Evolutionary conservation across 495 filamentous ascomycete species (phyloP).

Genomic region (Aspergillus kassunensis): DNA sequence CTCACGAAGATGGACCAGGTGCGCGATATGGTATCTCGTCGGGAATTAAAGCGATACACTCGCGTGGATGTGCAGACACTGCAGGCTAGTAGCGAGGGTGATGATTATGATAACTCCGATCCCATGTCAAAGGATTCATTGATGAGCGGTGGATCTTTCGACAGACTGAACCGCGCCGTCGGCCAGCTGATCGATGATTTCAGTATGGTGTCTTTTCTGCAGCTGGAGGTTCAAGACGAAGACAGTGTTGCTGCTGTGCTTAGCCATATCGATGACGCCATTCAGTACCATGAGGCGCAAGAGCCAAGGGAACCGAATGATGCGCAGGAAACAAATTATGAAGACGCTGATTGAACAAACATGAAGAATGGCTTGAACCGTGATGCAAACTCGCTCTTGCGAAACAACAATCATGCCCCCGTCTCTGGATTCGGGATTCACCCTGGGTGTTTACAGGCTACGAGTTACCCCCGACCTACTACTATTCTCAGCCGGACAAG

Average conservation of each 20-base stretch:
- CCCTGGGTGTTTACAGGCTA: neutral
- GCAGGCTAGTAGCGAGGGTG: slow-evolving; percentile 58
- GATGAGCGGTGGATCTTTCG: slow-evolving; percentile 75
- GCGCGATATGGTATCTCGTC: slow-evolving; percentile 73
- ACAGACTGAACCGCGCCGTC: slow-evolving; percentile 76
- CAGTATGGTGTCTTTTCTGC: slow-evolving; percentile 93
- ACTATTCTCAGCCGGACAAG: neutral
- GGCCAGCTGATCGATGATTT: slow-evolving; percentile 91
- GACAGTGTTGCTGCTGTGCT: slow-evolving; percentile 88
- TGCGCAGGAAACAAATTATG: slow-evolving; percentile 64
- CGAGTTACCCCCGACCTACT: neutral
- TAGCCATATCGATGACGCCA: slow-evolving; percentile 95
- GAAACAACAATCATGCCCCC: too few species aligned
- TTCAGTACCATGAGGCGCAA: slow-evolving; percentile 94
- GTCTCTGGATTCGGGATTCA: neutral
- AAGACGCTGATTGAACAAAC: slow-evolving; percentile 37
- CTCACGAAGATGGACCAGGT: slow-evolving; percentile 96
- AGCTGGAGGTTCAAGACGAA: slow-evolving; percentile 85
- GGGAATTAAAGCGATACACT: slow-evolving; percentile 81
- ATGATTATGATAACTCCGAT: slow-evolving; percentile 38
- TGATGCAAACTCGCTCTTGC: neutral
- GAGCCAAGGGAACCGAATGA: slow-evolving; percentile 86
- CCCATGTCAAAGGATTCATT: slow-evolving; percentile 59
- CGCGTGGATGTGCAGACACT: slow-evolving; percentile 75
- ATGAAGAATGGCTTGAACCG: neutral